Evolutionary conservation across 169 alveolate genomes (phyloP), one percentile per base, ranked within the genome.

Genomic region (Plasmodium knowlesi): DNA sequence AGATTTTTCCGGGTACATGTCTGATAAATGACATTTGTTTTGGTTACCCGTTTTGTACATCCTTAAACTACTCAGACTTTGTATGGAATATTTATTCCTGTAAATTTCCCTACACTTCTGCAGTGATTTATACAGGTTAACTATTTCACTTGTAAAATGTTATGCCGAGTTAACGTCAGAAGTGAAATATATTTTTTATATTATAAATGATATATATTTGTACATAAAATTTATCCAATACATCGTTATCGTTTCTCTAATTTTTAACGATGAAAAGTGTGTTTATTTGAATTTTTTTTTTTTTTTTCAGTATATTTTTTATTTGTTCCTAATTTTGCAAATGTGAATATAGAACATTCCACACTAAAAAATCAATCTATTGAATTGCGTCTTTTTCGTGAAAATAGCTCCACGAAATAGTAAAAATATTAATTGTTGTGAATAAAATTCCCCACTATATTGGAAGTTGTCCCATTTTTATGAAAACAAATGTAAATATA

Each of bases 201-300:
- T 81, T 81, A 53, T 50, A 25, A n/a, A 50, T 43, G 67, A 53
- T 50, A 81, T 53, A 81, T 81, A 28, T 81, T 5, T 81, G 78
- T 39, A 50, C 32, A 81, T 19, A 50, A 3, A 28, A 0, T 43
- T 81, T 81, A 9, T 30, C 19, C 34, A 12, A 81, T 50, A 14
- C 41, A 34, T 9, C 25, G 32, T 53, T 81, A 16, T 39, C 25
- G n/a, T 81, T 81, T 53, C 43, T 25, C 67, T 81, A 14, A 16
- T 54, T 81, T 81, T 81, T 46, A 81, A 81, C n/a, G 16, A 54
- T 10, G n/a, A 54, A 28, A 50, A 81, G 9, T 61, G 32, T 61
- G 74, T 50, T 78, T 78, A 78, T 10, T 78, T 78, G 84, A 78
- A 39, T 78, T 78, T 78, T 78, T 50, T 81, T 54, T 50, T 81